Evolutionary conservation across 106 monocot species (phyloP).

Genomic region (Dendrobium catenatum): DNA sequence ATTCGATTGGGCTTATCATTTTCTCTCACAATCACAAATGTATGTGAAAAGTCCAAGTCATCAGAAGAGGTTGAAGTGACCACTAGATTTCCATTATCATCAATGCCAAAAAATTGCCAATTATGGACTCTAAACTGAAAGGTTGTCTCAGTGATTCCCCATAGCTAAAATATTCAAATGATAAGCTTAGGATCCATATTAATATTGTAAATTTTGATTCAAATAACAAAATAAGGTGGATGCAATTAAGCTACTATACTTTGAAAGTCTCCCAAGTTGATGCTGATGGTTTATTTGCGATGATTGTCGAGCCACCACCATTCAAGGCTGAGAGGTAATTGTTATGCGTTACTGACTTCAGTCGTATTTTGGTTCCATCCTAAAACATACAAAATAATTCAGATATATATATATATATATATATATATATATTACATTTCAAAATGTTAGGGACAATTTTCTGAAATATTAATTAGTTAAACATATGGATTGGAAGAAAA

Average conservation of each 20-base stretch:
- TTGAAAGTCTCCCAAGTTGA: constrained; percentile 40
- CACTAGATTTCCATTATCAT: constrained; percentile 1
- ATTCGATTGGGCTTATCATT: constrained; percentile 22
- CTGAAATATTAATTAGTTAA: too few species aligned
- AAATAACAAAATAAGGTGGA: neutral
- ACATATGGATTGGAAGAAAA: too few species aligned
- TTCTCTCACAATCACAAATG: constrained; percentile 46
- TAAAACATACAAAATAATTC: neutral
- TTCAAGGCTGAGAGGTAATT: constrained; percentile 27
- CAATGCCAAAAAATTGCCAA: constrained; percentile 37
- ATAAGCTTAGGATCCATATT: neutral
- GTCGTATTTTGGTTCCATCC: constrained; percentile 42
- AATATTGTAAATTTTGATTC: too few species aligned
- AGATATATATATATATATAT: too few species aligned
- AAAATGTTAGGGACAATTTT: too few species aligned
- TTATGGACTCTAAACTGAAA: constrained; percentile 54
- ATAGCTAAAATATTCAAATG: neutral
- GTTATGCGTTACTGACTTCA: constrained; percentile 28
- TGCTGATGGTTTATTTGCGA: constrained; percentile 25
- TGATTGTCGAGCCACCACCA: constrained; percentile 28
- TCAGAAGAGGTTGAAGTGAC: constrained; percentile 27
- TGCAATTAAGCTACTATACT: neutral
- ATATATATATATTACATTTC: too few species aligned
- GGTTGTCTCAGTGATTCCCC: constrained; percentile 19
- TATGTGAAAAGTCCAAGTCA: constrained; percentile 21